Percentiles rank a stretch among this genome's conserved stretches.
phyloP scores from a whole-genome alignment of 1,284 basidiomycete genomes.

The Rhizopogon hawkerae region DNA sequence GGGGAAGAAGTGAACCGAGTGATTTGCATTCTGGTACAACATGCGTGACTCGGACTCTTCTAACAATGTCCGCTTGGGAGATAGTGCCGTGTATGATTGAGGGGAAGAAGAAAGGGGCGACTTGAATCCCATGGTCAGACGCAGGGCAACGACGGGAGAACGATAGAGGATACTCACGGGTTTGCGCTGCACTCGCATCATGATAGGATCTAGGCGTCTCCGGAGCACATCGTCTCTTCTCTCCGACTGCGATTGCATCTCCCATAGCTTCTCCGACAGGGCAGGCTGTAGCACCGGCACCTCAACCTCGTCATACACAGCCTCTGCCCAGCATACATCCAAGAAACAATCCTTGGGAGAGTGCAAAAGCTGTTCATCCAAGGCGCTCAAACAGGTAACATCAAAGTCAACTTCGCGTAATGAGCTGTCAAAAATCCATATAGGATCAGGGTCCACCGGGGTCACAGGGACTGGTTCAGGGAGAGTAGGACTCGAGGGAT shows the following conservation, averaged over 20 bases:
- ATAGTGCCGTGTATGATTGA: constrained; percentile 8
- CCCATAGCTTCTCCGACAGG: neutral
- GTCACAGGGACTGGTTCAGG: neutral
- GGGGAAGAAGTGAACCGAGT: constrained; percentile 11
- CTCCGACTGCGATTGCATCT: neutral
- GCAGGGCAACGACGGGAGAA: constrained; percentile 9
- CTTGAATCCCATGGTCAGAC: neutral
- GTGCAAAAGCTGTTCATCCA: constrained; percentile 24
- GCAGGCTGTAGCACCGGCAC: neutral
- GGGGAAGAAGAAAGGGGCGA: constrained; percentile 6
- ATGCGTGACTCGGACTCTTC: constrained; percentile 11
- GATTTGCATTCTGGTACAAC: constrained; percentile 15
- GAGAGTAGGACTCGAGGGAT: neutral
- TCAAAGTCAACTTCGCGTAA: constrained; percentile 23
- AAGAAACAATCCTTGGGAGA: constrained; percentile 23
- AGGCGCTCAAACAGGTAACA: constrained; percentile 17
- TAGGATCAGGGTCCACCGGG: neutral
- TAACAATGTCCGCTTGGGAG: constrained; percentile 9
- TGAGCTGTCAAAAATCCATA: constrained; percentile 17
- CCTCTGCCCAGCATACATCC: constrained; percentile 23
- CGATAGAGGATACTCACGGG: constrained; percentile 10
- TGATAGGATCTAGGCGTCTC: constrained; percentile 13
- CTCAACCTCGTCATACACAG: constrained; percentile 18
- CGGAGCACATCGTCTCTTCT: constrained; percentile 9
- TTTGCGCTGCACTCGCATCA: constrained; percentile 15